Conservation (phyloP, 169 alveolate species). For the Plasmodium billcollinsi region DNA sequence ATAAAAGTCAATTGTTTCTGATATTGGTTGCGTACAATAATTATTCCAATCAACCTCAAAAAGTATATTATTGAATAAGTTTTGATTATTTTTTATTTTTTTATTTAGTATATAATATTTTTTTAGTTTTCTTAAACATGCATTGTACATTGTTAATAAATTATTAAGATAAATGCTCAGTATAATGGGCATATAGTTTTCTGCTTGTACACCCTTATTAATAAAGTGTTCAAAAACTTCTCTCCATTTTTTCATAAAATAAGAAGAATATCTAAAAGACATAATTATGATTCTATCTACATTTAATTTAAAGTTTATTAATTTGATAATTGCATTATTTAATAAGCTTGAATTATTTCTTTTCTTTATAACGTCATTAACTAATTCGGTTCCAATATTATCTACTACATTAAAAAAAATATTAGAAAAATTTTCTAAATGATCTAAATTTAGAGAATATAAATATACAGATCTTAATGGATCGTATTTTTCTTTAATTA, state of each 20-base stretch:
- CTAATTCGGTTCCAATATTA: constrained; percentile 31
- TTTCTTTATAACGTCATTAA: constrained; percentile 26
- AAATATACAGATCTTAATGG: constrained; percentile 42
- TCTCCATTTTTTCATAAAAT: constrained; percentile 57
- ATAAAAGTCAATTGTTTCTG: constrained; percentile 2
- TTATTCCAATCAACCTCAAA: constrained; percentile 10
- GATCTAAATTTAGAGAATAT: constrained; percentile 55
- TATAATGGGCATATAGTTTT: constrained; percentile 59
- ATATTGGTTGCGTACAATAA: constrained; percentile 8
- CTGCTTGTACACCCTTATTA: constrained; percentile 63
- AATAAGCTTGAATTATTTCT: constrained; percentile 30
- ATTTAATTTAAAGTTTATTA: constrained; percentile 58
- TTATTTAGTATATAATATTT: constrained; percentile 42
- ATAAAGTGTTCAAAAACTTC: constrained; percentile 59
- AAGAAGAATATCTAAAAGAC: constrained; percentile 48
- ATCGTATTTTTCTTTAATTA: constrained; percentile 62
- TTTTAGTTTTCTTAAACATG: constrained; percentile 46
- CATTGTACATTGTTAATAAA: constrained; percentile 48
- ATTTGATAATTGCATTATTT: constrained; percentile 22
- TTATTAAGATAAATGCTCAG: constrained; percentile 65
- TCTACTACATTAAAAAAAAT: constrained; percentile 48
- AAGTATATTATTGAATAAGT: constrained; percentile 3
- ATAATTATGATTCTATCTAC: constrained; percentile 64
- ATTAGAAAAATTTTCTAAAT: constrained; percentile 27
- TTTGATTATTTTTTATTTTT: constrained; percentile 11